phyloP scores from a whole-genome alignment of 192 early-diverging fungal species.

The Backusella circina region DNA sequence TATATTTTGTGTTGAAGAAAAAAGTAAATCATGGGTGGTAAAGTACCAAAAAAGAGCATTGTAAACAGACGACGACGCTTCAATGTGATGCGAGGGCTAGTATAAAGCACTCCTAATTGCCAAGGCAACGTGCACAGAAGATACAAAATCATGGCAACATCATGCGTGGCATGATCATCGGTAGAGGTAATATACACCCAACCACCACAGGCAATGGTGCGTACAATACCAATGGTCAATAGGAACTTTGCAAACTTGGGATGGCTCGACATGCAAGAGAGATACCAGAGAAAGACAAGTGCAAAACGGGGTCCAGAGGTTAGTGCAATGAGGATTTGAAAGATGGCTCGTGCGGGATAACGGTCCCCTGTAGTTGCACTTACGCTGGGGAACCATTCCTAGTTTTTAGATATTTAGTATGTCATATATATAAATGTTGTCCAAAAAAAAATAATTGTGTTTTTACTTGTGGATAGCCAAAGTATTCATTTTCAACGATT shows the following conservation, averaged over 20 bases:
- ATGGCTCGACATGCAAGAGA: conserved; percentile 23
- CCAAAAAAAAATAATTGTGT: too few relatives aligned
- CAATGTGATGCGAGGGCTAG: conserved; percentile 29
- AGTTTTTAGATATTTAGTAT: neutral
- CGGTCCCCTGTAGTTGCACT: conserved; percentile 76
- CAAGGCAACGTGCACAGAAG: conserved; percentile 70
- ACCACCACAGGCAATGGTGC: conserved; percentile 74
- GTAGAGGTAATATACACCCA: conserved; percentile 82
- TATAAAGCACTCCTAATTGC: conserved; percentile 57
- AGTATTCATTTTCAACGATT: conserved; percentile 73
- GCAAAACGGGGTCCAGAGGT: conserved; percentile 51
- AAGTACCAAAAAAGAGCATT: conserved; percentile 61
- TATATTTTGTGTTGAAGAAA: conserved; percentile 80
- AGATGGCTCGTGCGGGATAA: conserved; percentile 68
- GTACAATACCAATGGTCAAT: conserved; percentile 43
- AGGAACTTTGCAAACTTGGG: conserved; percentile 31
- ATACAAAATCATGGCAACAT: conserved; percentile 77
- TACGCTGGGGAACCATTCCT: conserved; percentile 80
- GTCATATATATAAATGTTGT: too few relatives aligned
- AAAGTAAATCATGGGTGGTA: conserved; percentile 70
- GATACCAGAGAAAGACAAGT: conserved; percentile 42
- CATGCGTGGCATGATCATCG: conserved; percentile 74
- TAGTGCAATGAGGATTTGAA: conserved; percentile 74
- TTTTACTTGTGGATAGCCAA: conserved; percentile 67
- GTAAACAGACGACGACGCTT: conserved; percentile 50